phyloP scores from a whole-genome alignment of 2,329 filamentous ascomycete species.

The Sarocladium brachiariae region DNA sequence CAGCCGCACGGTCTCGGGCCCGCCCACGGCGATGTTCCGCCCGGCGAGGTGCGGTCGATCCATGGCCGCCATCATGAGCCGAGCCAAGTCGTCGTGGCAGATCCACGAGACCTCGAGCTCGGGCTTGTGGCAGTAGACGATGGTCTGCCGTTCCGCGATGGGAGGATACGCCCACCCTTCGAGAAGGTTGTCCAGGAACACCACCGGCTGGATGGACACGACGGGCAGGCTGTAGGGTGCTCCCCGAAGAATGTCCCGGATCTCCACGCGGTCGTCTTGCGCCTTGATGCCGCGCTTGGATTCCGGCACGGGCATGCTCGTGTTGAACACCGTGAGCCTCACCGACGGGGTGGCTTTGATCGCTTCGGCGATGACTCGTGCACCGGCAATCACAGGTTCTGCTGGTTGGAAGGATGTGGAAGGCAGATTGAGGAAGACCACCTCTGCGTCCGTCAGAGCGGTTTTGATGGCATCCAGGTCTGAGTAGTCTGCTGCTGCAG shows the following conservation, averaged over 20 bases:
- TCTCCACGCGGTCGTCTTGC: slow-evolving; percentile 24
- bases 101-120: slow-evolving; percentile 30
- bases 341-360: slow-evolving; percentile 15
- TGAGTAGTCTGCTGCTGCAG: slow-evolving; percentile 16
- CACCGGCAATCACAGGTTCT: slow-evolving; percentile 45
- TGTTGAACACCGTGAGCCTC: slow-evolving; percentile 11
- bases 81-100: slow-evolving; percentile 30
- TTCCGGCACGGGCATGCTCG: slow-evolving; percentile 21
- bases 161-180: slow-evolving; percentile 31
- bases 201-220: slow-evolving; percentile 29
- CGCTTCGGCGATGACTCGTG: slow-evolving; percentile 47
- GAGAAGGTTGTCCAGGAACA: slow-evolving; percentile 31
- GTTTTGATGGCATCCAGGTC: slow-evolving; percentile 11
- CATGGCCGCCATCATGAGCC: slow-evolving; percentile 30
- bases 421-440: slow-evolving; percentile 21
- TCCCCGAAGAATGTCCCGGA: slow-evolving; percentile 24
- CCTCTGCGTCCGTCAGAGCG: slow-evolving; percentile 14
- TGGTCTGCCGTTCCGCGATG: slow-evolving; percentile 24
- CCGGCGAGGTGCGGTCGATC: slow-evolving; percentile 25
- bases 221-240: slow-evolving; percentile 21
- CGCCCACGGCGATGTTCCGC: slow-evolving; percentile 26
- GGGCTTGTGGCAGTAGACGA: slow-evolving; percentile 33
- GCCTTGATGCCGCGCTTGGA: slow-evolving; percentile 15
- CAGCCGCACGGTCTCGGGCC: slow-evolving; percentile 27
- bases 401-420: slow-evolving; percentile 20